Evolutionary conservation across 2,329 filamentous ascomycete species (phyloP).

Genomic region (Salinomyces thailandicus): DNA sequence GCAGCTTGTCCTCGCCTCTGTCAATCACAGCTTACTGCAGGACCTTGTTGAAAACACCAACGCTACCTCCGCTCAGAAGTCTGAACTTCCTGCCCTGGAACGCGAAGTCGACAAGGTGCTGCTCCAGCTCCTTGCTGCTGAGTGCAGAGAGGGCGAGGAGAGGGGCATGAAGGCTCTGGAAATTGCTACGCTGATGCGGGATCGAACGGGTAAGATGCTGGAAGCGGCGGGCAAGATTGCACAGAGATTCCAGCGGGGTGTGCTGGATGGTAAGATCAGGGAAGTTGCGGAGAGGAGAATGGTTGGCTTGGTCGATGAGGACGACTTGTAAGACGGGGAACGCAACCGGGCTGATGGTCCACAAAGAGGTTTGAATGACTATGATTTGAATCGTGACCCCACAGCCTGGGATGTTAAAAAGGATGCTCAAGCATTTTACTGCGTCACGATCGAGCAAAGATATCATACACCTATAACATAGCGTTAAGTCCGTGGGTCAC

Average conservation of each 20-base stretch:
- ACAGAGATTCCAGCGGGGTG: conserved; percentile 65
- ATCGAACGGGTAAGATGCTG: conserved; percentile 77
- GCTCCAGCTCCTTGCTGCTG: conserved; percentile 75
- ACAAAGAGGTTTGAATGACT: too few relatives aligned
- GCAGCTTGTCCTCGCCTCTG: conserved; percentile 61
- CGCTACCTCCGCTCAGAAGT: conserved; percentile 53
- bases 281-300: conserved; percentile 66
- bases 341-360: too few relatives aligned
- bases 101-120: conserved; percentile 83
- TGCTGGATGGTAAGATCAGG: conserved; percentile 83
- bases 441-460: too few relatives aligned
- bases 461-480: too few relatives aligned
- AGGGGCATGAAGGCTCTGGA: conserved; percentile 90
- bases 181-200: conserved; percentile 74
- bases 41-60: conserved; percentile 63
- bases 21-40: conserved; percentile 62
- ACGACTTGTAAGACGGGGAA: conserved; percentile 20
- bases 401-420: too few relatives aligned
- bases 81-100: conserved; percentile 59
- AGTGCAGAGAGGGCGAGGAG: conserved; percentile 89
- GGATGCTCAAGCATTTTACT: too few relatives aligned
- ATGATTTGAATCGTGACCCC: too few relatives aligned
- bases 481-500: too few relatives aligned
- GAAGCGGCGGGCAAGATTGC: conserved; percentile 87
- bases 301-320: conserved; percentile 51